Base-by-base conservation (phyloP, 176 grass and related monocot species). In the Triticum monococcum region DNA sequence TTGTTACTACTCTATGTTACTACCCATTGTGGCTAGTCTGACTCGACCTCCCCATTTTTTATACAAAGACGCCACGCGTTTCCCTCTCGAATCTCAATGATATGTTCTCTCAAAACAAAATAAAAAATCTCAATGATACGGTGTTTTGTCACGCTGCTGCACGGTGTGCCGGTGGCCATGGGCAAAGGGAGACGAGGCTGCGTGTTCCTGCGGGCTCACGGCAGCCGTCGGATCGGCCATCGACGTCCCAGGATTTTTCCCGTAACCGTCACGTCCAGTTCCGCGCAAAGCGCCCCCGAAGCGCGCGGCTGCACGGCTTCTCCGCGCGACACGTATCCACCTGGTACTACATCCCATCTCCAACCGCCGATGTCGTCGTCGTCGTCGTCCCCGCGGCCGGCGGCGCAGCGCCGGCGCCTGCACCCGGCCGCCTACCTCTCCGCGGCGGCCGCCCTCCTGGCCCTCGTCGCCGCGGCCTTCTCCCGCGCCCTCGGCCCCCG, bases 401-500 rank as follows among this genome's bases (percentile, higher is more conserved):
- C 72, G 86, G 14, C 56, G 90, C 59, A 66, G 8, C 81, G 83
- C 60, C 87, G 84, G 57, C 81, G 83, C 56, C 46, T 28, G 12
- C 82, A 30, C 10, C 57, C 85, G 12, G 37, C 36, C 38, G 70
- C 84, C 36, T 95, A 92, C 80, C 54, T 94, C 40, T 61, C 76
- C 87, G 72, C 84, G 22, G 78, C 79, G 22, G 20, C 85, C 33
- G 1, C 89, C 16, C 40, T 98, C 80, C 84, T 96, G 31, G 59
- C 83, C 9, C 84, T 91, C 64, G 79, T 72, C 61, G 88, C 93
- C 37, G 3, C 74, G 73, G 52, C 92, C 79, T 98, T 88, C 86
- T 88, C 88, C 57, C 92, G 90, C 89, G 59, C 90, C 12, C 40
- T 75, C 81, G 72, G n/a, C 79, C 84, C 81, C 60, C 83, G 68